Evolutionary conservation across 225 moss, liverwort and hornwort genomes (phyloP), one percentile per base, ranked within the genome.

Genomic region (Neckera pumila): DNA sequence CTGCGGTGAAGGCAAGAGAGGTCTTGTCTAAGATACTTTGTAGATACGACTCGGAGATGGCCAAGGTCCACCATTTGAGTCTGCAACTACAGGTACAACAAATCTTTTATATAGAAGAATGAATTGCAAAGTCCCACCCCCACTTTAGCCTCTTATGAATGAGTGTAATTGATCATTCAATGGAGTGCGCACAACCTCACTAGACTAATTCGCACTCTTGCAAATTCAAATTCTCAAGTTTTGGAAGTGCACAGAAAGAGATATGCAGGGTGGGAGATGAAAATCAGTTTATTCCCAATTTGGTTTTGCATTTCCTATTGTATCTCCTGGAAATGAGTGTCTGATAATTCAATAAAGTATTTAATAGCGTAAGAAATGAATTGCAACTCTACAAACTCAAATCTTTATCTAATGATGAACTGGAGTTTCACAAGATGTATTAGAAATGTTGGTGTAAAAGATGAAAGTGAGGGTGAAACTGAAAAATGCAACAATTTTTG

Each of bases 1-100:
- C 95, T 43, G 95, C 97, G 43, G 63, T 92, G 83, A 97, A 95
- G 90, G 97, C 97, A 20, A 93, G 91, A 75, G 96, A 95, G 84
- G 91, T 94, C 84, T 80, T 96, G 82, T 91, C 95, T 65, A 94
- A 97, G 79, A 91, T 96, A 77, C 84, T 96, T 86, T 88, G 92
- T 87, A 93, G 93, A 27, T 93, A 95, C 82, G 92, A 95, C 75
- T 87, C 92, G 89, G 96, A 96, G 78, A 94, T 95, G 93, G 88
- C 92, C 33, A 96, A 92, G 86, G 92, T 93, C 56, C 94, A 91
- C 60, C 89, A 91, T 76, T 85, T 94, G 87, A 96, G 95, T 87
- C 81, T 82, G 78, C 95, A 95, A 86, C 81, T 93, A 64, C 92
- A 91, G 92, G 93, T 93, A 89, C 74, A 78, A 42, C 56, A 81